Evolutionary conservation across 176 grass and related monocot genomes (phyloP).

Genomic region (Tillandsia fasciculata): DNA sequence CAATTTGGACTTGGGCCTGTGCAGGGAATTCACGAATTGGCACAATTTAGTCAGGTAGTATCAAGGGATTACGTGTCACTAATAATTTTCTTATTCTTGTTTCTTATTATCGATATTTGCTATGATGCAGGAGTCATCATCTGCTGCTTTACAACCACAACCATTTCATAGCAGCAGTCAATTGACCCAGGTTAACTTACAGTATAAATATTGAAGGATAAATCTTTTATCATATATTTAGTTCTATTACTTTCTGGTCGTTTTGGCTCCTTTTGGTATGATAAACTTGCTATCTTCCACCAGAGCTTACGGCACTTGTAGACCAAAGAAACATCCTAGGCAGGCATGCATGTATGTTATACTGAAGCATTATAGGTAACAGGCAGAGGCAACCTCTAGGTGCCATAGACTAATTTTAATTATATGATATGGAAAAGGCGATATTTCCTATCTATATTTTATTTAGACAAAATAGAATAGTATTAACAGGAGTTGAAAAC

Average conservation of each 20-base stretch:
- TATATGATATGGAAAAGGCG: too few species aligned
- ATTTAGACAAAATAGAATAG: too few species aligned
- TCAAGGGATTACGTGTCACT: background rate
- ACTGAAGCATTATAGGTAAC: too few species aligned
- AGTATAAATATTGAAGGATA: background rate
- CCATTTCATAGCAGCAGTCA: conserved; percentile 49
- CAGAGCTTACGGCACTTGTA: too few species aligned
- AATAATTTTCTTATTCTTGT: conserved; percentile 4
- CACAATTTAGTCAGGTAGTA: conserved; percentile 79
- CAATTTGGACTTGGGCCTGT: conserved; percentile 66
- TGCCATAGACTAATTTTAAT: too few species aligned
- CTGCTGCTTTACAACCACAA: conserved; percentile 43
- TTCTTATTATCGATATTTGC: conserved; percentile 5
- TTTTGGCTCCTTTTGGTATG: conserved; percentile 1
- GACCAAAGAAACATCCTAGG: too few species aligned
- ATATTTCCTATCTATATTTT: too few species aligned
- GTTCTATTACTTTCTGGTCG: background rate
- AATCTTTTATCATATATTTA: background rate
- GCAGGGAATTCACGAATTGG: conserved; percentile 66
- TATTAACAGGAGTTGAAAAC: too few species aligned
- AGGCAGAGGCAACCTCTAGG: too few species aligned
- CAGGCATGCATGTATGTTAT: too few species aligned
- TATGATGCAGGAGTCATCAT: conserved; percentile 62
- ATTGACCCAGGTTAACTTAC: conserved; percentile 47
- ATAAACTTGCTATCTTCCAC: too few species aligned